Conservation (phyloP, 768 basidiomycete species). For the Russula virescens region DNA sequence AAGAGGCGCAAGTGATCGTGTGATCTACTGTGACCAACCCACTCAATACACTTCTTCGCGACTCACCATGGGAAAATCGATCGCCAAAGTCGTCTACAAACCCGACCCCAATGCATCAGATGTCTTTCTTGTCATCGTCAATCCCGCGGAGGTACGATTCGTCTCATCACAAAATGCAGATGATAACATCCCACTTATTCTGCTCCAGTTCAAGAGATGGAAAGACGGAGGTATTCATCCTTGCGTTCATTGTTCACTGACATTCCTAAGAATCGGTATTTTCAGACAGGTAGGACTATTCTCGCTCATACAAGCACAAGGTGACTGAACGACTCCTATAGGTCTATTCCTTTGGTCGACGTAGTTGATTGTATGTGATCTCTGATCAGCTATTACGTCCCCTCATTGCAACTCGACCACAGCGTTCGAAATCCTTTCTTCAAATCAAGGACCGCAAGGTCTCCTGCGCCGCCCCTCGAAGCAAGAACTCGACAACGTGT, state of each 20-base stretch:
- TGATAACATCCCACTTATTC: slow-evolving; percentile 2
- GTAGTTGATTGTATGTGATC: slow-evolving; percentile 71
- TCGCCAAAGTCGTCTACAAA: slow-evolving; percentile 76
- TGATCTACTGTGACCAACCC: not conserved
- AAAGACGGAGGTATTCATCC: slow-evolving; percentile 61
- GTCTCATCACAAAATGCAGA: not conserved
- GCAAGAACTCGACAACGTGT: slow-evolving; percentile 73
- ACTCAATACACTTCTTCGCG: not conserved
- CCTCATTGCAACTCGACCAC: not conserved
- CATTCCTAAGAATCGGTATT: slow-evolving; percentile 21
- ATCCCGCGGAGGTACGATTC: slow-evolving; percentile 51
- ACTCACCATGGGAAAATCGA: slow-evolving; percentile 37
- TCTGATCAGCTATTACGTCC: not conserved
- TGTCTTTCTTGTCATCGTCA: slow-evolving; percentile 66
- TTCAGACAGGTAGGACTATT: slow-evolving; percentile 66
- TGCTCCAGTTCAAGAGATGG: slow-evolving; percentile 66
- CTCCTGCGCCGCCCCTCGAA: slow-evolving; percentile 67
- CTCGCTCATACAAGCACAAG: slow-evolving; percentile 27
- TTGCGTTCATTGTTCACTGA: slow-evolving; percentile 22
- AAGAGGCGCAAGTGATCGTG: slow-evolving; percentile 24
- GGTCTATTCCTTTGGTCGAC: slow-evolving; percentile 62
- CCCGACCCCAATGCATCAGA: slow-evolving; percentile 65
- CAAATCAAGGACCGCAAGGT: slow-evolving; percentile 75
- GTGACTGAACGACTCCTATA: slow-evolving; percentile 27
- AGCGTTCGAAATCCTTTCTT: slow-evolving; percentile 71